Percentiles rank a stretch among this genome's conserved stretches.
Conservation (phyloP, 2,329 filamentous ascomycete genomes). For the Microsporum canis region DNA sequence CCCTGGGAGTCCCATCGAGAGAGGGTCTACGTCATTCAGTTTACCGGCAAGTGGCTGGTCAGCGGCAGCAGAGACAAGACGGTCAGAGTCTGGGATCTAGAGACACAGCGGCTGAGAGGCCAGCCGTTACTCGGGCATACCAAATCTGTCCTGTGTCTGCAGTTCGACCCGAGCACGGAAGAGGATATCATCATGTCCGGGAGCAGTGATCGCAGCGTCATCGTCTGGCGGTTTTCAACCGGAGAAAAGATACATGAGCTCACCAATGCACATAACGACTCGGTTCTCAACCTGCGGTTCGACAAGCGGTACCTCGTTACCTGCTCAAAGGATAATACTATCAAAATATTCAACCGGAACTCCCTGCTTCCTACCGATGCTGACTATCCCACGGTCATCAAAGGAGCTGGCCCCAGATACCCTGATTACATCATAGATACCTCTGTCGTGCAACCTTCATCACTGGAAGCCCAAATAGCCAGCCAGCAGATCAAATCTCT, state of each 20-base stretch:
- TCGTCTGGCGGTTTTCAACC: slow-evolving; percentile 88
- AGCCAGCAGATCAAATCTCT: slow-evolving; percentile 34
- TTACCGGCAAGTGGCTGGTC: slow-evolving; percentile 71
- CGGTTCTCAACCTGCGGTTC: slow-evolving; percentile 85
- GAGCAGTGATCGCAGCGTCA: slow-evolving; percentile 82
- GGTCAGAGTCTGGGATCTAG: slow-evolving; percentile 80
- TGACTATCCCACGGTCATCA: slow-evolving; percentile 35
- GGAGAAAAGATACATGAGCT: slow-evolving; percentile 71
- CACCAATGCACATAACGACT: slow-evolving; percentile 68
- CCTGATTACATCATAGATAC: slow-evolving; percentile 47
- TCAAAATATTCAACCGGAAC: slow-evolving; percentile 87
- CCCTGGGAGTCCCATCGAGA: slow-evolving; percentile 76
- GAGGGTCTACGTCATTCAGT: slow-evolving; percentile 92
- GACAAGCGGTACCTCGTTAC: slow-evolving; percentile 86
- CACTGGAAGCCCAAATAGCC: slow-evolving; percentile 34
- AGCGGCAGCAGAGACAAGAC: slow-evolving; percentile 86
- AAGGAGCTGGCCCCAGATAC: slow-evolving; percentile 35
- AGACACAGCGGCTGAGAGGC: slow-evolving; percentile 63
- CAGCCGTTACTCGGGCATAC: slow-evolving; percentile 64
- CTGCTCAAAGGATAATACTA: slow-evolving; percentile 92
- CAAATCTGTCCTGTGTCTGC: slow-evolving; percentile 84
- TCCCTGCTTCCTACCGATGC: slow-evolving; percentile 44
- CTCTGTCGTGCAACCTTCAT: slow-evolving; percentile 29
- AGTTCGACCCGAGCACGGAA: slow-evolving; percentile 78
- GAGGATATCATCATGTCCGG: slow-evolving; percentile 93